A percentile compares a stretch with the other conserved stretches of the same genome.
Conservation (phyloP, 2,329 filamentous ascomycete species). For the Ophiosphaerella narmari region DNA sequence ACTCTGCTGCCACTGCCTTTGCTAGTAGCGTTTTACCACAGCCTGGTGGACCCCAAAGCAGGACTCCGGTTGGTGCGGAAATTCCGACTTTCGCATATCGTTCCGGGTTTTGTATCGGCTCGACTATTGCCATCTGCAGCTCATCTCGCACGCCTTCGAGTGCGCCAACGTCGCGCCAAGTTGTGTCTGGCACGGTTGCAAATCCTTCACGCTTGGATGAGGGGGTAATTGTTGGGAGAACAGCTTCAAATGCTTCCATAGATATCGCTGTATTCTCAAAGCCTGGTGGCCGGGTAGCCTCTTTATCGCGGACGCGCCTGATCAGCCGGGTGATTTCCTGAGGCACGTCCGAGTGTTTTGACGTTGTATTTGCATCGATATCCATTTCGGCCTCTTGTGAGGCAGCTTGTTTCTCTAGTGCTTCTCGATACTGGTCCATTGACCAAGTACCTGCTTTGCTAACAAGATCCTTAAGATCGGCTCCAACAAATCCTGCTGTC, state of each 20-base stretch:
- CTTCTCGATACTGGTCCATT: conserved; percentile 64
- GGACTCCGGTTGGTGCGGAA: conserved; percentile 78
- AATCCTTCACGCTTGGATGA: conserved; percentile 93
- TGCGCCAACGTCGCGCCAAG: conserved; percentile 90
- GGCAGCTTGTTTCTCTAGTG: conserved; percentile 51
- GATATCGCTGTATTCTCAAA: conserved; percentile 61
- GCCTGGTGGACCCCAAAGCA: conserved; percentile 95
- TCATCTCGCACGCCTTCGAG: conserved; percentile 78
- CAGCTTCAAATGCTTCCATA: conserved; percentile 72
- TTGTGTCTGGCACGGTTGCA: conserved; percentile 89
- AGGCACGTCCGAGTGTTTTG: not conserved
- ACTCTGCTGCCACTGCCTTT: conserved; percentile 94
- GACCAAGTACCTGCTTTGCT: conserved; percentile 67
- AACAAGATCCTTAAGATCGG: conserved; percentile 77
- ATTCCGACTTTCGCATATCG: conserved; percentile 79
- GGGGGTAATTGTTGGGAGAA: conserved; percentile 75
- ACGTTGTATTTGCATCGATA: conserved; percentile 20
- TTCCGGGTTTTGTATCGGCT: conserved; percentile 82
- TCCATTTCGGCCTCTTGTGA: conserved; percentile 54
- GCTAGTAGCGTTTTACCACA: conserved; percentile 97
- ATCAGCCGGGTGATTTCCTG: conserved; percentile 1
- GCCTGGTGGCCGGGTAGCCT: conserved; percentile 57
- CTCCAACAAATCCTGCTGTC: conserved; percentile 91
- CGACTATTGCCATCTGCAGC: conserved; percentile 83
- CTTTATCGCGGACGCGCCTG: conserved; percentile 54